Base-by-base conservation (phyloP, 768 basidiomycete genomes). In the Leccinellum luteum region DNA sequence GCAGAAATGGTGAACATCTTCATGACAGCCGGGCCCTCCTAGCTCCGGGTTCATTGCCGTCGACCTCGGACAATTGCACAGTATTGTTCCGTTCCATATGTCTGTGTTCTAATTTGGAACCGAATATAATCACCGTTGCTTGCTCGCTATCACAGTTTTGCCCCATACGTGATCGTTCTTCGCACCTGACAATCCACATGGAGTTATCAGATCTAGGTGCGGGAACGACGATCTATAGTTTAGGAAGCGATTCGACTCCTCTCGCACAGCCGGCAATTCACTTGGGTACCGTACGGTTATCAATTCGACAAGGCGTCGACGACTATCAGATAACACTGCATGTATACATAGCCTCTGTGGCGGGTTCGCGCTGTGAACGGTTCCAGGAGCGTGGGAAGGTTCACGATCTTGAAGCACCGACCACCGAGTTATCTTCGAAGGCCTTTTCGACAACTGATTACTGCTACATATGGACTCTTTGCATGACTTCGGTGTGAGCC, bases 1-100 rank as follows among this genome's bases (percentile, higher is more conserved):
- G 12, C 31, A n/a, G 52, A n/a, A 1, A 64, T 67, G 60, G 41
- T 58, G 41, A 59, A 67, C 27, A 38, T 57, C 1, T 69, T 69
- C 58, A 64, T 64, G 67, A 58, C 55, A n/a, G 41, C 48, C 12
- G 69, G 28, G 60, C 19, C 44, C 17, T 41, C 44, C 17, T 41
- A n/a, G 10, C 30, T 35, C 35, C 35, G 12, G 19, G 19, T 28
- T 43, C 15, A 23, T 32, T 31, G n/a, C 41, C 30, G 34, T 32
- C 41, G 41, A 54, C 21, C 10, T 14, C 48, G 23, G 54, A n/a
- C 17, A n/a, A 38, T n/a, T 28, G 30, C 30, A 8, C 35, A 38
- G 15, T n/a, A 17, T 17, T 17, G 7, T 38, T 38, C 35, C 19
- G 17, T 27, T 43, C 47, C 27, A 56, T 4, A 43, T 31, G 13